phyloP scores from a whole-genome alignment of 2,329 filamentous ascomycete species.

The Chalara sp. region DNA sequence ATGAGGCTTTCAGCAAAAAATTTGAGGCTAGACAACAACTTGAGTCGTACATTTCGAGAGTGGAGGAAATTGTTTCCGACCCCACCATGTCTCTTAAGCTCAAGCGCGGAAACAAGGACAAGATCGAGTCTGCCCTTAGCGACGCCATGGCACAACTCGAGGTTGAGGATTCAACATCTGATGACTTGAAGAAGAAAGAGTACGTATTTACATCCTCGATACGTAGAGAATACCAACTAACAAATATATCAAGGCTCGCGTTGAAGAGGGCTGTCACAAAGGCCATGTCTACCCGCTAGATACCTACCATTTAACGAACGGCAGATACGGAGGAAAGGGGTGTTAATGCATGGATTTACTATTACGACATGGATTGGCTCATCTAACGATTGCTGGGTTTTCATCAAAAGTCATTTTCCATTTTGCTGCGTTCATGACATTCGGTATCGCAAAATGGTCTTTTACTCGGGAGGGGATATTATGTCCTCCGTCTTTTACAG shows the following conservation, averaged over 20 bases:
- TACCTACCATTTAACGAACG: conserved; percentile 8
- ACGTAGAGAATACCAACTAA: too few relatives aligned
- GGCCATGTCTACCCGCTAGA: conserved; percentile 85
- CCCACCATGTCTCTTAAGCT: conserved; percentile 93
- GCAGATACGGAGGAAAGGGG: conserved; percentile 17
- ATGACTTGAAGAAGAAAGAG: conserved; percentile 99
- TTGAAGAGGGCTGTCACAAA: conserved; percentile 98
- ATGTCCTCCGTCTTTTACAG: conserved; percentile 22
- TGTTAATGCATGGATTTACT: conserved; percentile 26
- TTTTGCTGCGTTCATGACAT: conserved; percentile 10
- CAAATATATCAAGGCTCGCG: conserved; percentile 47
- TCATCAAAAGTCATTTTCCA: conserved; percentile 28
- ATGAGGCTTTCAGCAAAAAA: conserved; percentile 98
- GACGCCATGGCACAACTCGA: conserved; percentile 98
- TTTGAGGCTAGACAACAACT: conserved; percentile 99
- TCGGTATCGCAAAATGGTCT: background rate
- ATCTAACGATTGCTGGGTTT: conserved; percentile 18
- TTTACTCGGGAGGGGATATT: background rate
- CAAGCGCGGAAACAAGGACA: conserved; percentile 99
- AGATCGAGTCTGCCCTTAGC: conserved; percentile 94
- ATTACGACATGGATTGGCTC: conserved; percentile 26
- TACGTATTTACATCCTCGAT: too few relatives aligned
- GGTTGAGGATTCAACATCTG: conserved; percentile 82
- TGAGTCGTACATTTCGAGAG: conserved; percentile 96
- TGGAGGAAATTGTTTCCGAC: conserved; percentile 98